A percentile compares a stretch with the other conserved stretches of the same genome.
phyloP scores from a whole-genome alignment of 2,329 filamentous ascomycete species.

The Pyrenochaeta sp. region DNA sequence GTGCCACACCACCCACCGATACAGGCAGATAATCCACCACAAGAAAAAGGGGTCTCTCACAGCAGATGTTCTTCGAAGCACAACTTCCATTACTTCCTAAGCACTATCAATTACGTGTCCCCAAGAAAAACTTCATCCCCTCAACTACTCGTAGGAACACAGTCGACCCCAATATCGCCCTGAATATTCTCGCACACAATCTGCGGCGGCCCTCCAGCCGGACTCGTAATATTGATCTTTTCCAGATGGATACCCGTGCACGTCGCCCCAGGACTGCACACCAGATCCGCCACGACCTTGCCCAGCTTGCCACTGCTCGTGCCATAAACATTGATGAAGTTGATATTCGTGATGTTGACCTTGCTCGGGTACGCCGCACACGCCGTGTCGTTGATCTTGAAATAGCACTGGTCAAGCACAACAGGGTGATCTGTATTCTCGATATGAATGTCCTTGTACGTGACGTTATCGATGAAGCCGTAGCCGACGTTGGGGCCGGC shows the following conservation, averaged over 20 bases:
- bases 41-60: too few relatives aligned
- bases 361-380: constrained; percentile 63
- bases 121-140: too few relatives aligned
- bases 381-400: constrained; percentile 61
- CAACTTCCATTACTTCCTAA: too few relatives aligned
- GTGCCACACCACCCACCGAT: too few relatives aligned
- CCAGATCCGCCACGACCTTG: constrained; percentile 61
- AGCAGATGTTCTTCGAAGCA: too few relatives aligned
- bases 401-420: constrained; percentile 69
- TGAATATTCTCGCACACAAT: constrained; percentile 61
- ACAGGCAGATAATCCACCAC: too few relatives aligned
- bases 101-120: too few relatives aligned
- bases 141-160: constrained; percentile 47
- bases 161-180: constrained; percentile 51
- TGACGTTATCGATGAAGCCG: constrained; percentile 68
- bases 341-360: constrained; percentile 66
- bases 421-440: constrained; percentile 66
- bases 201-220: constrained; percentile 48
- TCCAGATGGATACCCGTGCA: constrained; percentile 64
- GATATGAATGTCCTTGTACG: constrained; percentile 67
- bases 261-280: constrained; percentile 64
- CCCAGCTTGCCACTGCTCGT: constrained; percentile 65
- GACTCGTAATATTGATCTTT: constrained; percentile 63
- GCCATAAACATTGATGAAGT: constrained; percentile 66
- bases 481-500: constrained; percentile 65